These are phyloP conservation scores for Candida pini DNA, from an alignment of 805 yeast genomes.

Conservation along the genomic window DNA sequence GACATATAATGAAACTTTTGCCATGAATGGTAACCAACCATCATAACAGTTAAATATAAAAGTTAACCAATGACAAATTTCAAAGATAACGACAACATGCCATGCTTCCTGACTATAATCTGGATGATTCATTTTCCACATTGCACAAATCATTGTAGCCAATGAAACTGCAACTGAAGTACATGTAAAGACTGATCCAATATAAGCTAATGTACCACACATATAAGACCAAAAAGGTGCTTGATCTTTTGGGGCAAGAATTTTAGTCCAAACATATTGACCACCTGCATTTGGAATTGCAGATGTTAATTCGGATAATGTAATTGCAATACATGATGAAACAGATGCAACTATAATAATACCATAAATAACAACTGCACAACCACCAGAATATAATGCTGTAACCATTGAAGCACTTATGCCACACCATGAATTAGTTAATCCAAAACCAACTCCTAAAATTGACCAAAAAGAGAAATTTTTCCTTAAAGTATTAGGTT, in stretches of 20 bases:
- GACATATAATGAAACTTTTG: conserved; percentile 43
- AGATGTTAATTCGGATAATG: conserved; percentile 48
- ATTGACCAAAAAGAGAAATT: conserved; percentile 41
- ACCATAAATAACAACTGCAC: conserved; percentile 51
- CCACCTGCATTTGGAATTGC: conserved; percentile 57
- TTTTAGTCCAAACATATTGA: conserved; percentile 54
- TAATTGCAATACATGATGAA: conserved; percentile 41
- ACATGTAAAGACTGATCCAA: conserved; percentile 55
- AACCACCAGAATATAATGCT: conserved; percentile 55
- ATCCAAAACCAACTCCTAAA: conserved; percentile 54
- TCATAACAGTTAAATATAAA: conserved; percentile 47
- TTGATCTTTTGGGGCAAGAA: conserved; percentile 43
- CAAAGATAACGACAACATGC: conserved; percentile 50
- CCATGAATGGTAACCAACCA: conserved; percentile 44
- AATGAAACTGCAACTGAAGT: conserved; percentile 54
- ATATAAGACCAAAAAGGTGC: conserved; percentile 46
- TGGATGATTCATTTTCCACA: conserved; percentile 29
- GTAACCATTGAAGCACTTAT: conserved; percentile 50
- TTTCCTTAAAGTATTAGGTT: conserved; percentile 21
- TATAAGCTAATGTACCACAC: conserved; percentile 61
- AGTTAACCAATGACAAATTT: conserved; percentile 37
- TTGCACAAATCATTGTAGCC: conserved; percentile 47
- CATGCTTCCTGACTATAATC: conserved; percentile 38
- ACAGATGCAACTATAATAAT: conserved; percentile 44
- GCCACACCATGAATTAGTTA: conserved; percentile 60